Base-by-base conservation (phyloP, 192 early-diverging fungal species). In the Rhizophagus prolifer region DNA sequence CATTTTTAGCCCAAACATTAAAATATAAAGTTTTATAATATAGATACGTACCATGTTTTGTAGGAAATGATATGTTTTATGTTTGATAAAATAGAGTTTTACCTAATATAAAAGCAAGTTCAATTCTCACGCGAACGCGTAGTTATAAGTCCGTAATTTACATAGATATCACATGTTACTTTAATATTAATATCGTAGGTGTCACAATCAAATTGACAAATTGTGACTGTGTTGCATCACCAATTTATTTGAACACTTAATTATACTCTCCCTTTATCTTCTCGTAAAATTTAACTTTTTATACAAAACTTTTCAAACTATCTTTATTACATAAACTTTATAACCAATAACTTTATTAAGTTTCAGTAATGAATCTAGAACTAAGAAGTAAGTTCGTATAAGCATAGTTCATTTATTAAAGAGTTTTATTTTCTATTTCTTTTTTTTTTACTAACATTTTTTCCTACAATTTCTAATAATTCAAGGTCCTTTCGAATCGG, bases 401-500 rank as follows among this genome's bases (percentile, higher is more conserved):
- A 38, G 7, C 7, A 67, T 21, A 1, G n/a, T 67, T 44, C 41
- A 25, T 69, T 34, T 46, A 26, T 44, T 25, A 25, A n/a, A 23
- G n/a, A 12, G 25, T 5, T 26, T n/a, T 23, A 25, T 21, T 23
- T 46, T 69, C 36, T 16, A 4, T 38, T 67, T 67, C 36, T 23
- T 13, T 46, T 69, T 12, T 46, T 46, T 25, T 10, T 23, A 25
- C 23, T 21, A 46, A n/a, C 38, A 3, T 26, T 25, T 25, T 44
- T 25, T 47, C 3, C 19, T 21, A 6, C 16, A 23, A 38, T 8
- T 30, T 19, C 4, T 16, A 38, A 38, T 31, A 21, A 36, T 66
- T 63, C 12, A 28, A 89, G 93, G 92, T 79, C 93, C 93, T 60
- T 94, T 91, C 79, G 93, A 92, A 81, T 90, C 89, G 38, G 92